phyloP scores from a whole-genome alignment of 2,329 filamentous ascomycete genomes.

The Fusarium tricinctum region DNA sequence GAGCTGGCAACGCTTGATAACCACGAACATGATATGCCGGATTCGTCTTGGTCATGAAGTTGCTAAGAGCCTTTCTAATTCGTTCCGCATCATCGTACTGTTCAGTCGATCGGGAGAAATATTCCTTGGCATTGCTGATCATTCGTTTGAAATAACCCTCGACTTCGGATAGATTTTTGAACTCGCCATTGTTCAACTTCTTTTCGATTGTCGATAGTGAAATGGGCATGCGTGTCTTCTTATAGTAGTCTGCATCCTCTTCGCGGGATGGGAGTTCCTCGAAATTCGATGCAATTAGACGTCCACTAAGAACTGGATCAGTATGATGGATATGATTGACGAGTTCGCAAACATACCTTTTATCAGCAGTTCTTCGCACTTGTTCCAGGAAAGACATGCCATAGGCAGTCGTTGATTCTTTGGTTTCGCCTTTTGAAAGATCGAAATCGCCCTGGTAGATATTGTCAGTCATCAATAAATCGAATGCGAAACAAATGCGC shows the following conservation, averaged over 20 bases:
- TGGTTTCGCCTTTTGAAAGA: conserved; percentile 70
- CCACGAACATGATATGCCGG: conserved; percentile 79
- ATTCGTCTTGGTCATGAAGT: conserved; percentile 89
- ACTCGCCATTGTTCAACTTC: conserved; percentile 78
- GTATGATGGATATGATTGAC: conserved; percentile 24
- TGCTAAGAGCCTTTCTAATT: conserved; percentile 86
- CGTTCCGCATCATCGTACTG: conserved; percentile 88
- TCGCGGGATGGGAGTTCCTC: conserved; percentile 76
- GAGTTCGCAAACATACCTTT: conserved; percentile 70
- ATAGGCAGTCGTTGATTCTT: conserved; percentile 77
- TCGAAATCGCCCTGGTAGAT: conserved; percentile 59
- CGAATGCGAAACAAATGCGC: background rate
- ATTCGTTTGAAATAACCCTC: conserved; percentile 91
- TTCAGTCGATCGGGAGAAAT: conserved; percentile 78
- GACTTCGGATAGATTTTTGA: conserved; percentile 78
- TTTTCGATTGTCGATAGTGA: conserved; percentile 82
- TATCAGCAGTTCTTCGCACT: conserved; percentile 82
- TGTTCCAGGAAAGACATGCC: conserved; percentile 81
- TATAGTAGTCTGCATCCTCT: conserved; percentile 81
- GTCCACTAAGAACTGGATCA: conserved; percentile 68
- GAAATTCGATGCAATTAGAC: conserved; percentile 81
- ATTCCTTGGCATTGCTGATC: conserved; percentile 88
- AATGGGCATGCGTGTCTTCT: conserved; percentile 81
- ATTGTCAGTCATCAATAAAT: conserved; percentile 25
- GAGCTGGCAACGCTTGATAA: conserved; percentile 81